These are phyloP conservation scores for Sungouiozyma intestinalis DNA, from an alignment of 805 yeast species.

Conservation along the genomic window DNA sequence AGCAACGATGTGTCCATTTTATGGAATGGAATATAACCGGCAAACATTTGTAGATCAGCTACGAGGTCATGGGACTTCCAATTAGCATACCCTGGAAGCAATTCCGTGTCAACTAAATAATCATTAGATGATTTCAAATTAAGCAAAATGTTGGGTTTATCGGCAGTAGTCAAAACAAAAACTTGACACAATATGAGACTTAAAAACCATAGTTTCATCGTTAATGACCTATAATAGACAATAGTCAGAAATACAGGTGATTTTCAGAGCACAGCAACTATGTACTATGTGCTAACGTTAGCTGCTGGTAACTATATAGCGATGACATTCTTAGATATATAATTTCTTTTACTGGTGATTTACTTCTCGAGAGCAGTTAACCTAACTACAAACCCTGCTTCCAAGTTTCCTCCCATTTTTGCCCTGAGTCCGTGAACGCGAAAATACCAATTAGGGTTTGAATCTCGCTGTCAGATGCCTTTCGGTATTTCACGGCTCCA, in stretches of 20 bases:
- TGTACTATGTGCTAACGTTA: too few relatives aligned
- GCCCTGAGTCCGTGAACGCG: neutral
- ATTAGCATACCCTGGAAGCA: conserved; percentile 21
- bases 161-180: neutral
- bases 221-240: neutral
- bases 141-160: neutral
- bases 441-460: neutral
- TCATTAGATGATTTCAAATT: conserved; percentile 3
- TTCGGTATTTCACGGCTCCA: neutral
- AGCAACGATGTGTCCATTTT: neutral
- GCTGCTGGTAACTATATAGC: too few relatives aligned
- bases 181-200: neutral
- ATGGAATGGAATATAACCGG: conserved; percentile 47
- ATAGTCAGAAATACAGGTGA: neutral
- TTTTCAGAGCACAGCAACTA: too few relatives aligned
- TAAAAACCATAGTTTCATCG: neutral
- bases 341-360: neutral
- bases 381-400: neutral
- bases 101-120: conserved; percentile 19
- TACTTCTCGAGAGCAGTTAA: neutral
- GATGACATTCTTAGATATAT: neutral
- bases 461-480: neutral
- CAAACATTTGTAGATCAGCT: conserved; percentile 34
- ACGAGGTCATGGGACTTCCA: conserved; percentile 9
- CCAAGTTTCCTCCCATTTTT: neutral